phyloP scores from a whole-genome alignment of 257 asterid genomes.

The Solanum chilense region DNA sequence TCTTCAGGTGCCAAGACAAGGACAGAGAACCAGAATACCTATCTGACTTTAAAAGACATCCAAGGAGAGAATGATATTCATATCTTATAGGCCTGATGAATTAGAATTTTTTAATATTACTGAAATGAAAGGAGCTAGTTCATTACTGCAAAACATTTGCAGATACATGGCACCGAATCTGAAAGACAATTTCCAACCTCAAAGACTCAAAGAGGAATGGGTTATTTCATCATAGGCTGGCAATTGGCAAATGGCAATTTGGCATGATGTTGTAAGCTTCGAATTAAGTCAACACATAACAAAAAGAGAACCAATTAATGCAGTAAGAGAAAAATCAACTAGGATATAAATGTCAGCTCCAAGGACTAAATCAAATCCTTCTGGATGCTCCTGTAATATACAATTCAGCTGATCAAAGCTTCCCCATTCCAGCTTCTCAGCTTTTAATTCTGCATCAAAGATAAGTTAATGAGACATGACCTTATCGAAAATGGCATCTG shows the following conservation, averaged over 20 bases:
- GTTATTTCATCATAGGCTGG: background rate
- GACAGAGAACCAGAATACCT: background rate
- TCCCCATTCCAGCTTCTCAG: conserved; percentile 92
- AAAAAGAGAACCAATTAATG: background rate
- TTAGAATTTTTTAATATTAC: background rate
- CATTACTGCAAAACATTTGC: background rate
- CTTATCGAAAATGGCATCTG: background rate
- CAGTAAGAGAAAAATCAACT: background rate
- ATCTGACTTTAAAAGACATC: background rate
- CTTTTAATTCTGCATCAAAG: conserved; percentile 36
- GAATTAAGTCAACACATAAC: background rate
- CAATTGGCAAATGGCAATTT: background rate
- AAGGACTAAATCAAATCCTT: conserved; percentile 80
- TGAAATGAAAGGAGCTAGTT: background rate
- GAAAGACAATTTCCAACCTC: background rate
- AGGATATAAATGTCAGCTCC: conserved; percentile 99
- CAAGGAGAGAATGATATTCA: background rate
- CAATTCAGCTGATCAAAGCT: conserved; percentile 50
- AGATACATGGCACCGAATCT: background rate
- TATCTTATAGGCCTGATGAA: background rate
- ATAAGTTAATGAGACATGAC: background rate
- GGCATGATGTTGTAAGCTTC: background rate
- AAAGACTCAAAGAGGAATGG: background rate
- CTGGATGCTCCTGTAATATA: conserved; percentile 43
- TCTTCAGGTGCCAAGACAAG: background rate